phyloP scores from a whole-genome alignment of 2,329 filamentous ascomycete genomes.

The Chalaropsis ovoidea region DNA sequence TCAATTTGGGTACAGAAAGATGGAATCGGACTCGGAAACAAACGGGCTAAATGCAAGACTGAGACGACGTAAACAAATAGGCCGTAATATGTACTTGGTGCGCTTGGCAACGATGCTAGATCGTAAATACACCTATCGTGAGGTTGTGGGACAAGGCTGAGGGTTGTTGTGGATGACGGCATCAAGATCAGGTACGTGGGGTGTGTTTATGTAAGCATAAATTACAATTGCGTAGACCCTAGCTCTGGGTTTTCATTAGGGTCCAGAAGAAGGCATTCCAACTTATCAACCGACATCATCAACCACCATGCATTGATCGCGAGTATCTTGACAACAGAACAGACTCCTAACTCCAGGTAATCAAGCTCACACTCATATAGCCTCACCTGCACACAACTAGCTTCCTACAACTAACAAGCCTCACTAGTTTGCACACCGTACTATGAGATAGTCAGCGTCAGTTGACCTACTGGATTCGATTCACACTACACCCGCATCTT shows the following conservation, averaged over 20 bases:
- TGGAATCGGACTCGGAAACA: not conserved
- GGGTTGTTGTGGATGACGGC: not conserved
- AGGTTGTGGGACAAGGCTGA: not conserved
- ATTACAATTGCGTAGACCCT: not conserved
- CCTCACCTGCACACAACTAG: not conserved
- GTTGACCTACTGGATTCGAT: not conserved
- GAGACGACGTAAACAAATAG: not conserved
- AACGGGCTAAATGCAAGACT: not conserved
- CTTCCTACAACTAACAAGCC: not conserved
- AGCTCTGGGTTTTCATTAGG: not conserved
- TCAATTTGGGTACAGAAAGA: not conserved
- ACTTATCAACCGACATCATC: not conserved
- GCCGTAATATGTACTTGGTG: slow-evolving; percentile 1
- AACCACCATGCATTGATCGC: not conserved
- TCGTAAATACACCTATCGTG: not conserved
- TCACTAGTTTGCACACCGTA: not conserved
- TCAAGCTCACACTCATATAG: not conserved
- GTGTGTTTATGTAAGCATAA: not conserved
- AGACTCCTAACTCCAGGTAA: too few species aligned
- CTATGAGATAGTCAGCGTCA: not conserved
- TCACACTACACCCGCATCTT: not conserved
- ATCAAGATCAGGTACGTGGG: not conserved
- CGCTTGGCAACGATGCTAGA: not conserved
- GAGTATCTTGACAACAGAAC: too few species aligned
- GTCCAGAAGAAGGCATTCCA: not conserved